Evolutionary conservation across 2,329 filamentous ascomycete genomes (phyloP), one percentile per base, ranked within the genome.

Genomic region (Juglanconis sp.): DNA sequence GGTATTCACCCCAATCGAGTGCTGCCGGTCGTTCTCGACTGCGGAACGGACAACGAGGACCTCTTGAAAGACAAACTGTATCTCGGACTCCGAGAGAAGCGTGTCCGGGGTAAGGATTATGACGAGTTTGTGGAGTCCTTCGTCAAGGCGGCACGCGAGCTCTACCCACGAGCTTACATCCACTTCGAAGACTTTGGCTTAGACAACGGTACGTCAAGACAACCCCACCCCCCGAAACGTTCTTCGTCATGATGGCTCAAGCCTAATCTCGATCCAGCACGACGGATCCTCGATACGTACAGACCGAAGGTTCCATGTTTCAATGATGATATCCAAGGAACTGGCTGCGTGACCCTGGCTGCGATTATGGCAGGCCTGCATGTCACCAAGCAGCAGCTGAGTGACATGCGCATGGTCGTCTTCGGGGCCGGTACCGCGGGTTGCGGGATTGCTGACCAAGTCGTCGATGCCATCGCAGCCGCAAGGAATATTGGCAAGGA

Each of bases 141-240:
- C 68, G 84, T 96, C 8, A 76, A 80, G 55, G 80, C 85, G 0
- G 88, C 88, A 0, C 79, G 86, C 49, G 85, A 88, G 66, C 79
- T 86, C 1, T 96, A 88, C 63, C 92, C 92, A 0, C 86, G 82
- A 50, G 91, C 92, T 0, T 94, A 93, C 67, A 88, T 96, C 24
- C 92, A 96, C 69, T 96, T 96, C 67, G 91, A 96, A 68, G 92
- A 96, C 69, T 96, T 96, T 75, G 92, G 91, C 0, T 75, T 96
- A 0, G 73, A 73, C 1, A 96, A 96, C 68, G 84, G 83, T 82
- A 63, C 64, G 74, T 63, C 3, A 35, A 35, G 31, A 34, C 9
- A 5, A 4, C 13, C 2, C 7, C n/a, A 3, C 2, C 4, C 40
- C 4, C 3, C 1, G 6, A 9, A 11, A 13, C n/a, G 30, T 8